These are phyloP conservation scores for Penicillium sp. DNA, from an alignment of 2,329 filamentous ascomycete species.

Conservation along the genomic window DNA sequence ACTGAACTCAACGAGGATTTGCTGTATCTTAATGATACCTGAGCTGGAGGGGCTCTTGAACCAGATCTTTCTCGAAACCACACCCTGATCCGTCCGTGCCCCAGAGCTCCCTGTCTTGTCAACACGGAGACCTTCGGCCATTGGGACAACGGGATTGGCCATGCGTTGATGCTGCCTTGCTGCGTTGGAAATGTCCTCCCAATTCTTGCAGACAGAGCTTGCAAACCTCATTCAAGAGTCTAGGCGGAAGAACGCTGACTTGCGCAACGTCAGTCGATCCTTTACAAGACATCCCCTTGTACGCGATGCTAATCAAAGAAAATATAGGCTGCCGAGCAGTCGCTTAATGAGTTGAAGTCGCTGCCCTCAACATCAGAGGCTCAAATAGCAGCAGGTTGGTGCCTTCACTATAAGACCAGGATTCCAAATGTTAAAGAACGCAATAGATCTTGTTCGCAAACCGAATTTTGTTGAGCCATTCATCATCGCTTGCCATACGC, in stretches of 20 bases:
- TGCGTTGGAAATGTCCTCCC: constrained; percentile 72
- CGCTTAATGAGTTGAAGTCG: constrained; percentile 80
- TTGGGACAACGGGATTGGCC: constrained; percentile 20
- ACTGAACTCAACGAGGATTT: not conserved
- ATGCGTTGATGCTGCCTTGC: constrained; percentile 29
- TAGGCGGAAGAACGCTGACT: constrained; percentile 87
- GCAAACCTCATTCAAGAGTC: constrained; percentile 91
- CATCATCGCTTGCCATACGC: constrained; percentile 85
- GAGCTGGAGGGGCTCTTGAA: not conserved
- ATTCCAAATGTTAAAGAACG: constrained; percentile 15
- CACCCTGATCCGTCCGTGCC: not conserved
- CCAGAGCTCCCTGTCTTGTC: constrained; percentile 9
- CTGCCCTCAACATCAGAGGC: constrained; percentile 72
- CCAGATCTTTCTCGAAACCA: not conserved
- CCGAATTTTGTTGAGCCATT: constrained; percentile 89
- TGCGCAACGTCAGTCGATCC: constrained; percentile 61
- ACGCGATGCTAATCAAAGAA: constrained; percentile 23
- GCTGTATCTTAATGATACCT: not conserved
- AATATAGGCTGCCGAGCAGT: constrained; percentile 81
- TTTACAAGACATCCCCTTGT: constrained; percentile 12
- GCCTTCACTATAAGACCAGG: not conserved
- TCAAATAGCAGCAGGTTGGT: constrained; percentile 67
- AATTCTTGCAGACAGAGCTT: constrained; percentile 84
- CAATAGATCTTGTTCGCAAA: constrained; percentile 74
- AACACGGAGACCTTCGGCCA: constrained; percentile 13